These are phyloP conservation scores for Colletotrichum liaoningense DNA, from an alignment of 2,329 filamentous ascomycete species.

Conservation along the genomic window DNA sequence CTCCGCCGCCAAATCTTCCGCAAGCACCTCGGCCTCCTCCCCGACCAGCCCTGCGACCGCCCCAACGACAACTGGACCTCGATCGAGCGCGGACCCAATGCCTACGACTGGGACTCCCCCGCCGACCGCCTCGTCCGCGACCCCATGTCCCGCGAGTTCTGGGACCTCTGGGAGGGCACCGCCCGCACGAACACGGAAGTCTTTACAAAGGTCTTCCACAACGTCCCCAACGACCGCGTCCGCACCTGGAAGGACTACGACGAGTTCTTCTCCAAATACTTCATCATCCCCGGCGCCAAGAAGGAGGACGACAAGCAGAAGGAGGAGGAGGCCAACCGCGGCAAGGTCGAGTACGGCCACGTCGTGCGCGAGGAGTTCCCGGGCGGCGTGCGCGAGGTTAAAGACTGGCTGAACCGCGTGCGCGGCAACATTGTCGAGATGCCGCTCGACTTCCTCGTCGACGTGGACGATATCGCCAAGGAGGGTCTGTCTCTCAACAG, in stretches of 20 bases:
- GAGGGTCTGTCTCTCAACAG: constrained; percentile 79
- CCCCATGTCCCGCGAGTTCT: constrained; percentile 76
- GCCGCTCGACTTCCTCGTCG: constrained; percentile 87
- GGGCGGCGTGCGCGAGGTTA: constrained; percentile 78
- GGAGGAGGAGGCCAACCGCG: constrained; percentile 49
- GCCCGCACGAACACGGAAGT: constrained; percentile 83
- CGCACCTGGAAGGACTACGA: constrained; percentile 80
- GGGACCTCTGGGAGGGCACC: constrained; percentile 77
- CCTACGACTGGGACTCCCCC: constrained; percentile 77
- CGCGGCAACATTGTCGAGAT: constrained; percentile 86
- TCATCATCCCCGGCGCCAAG: constrained; percentile 65
- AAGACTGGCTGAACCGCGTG: constrained; percentile 74
- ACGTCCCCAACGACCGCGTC: constrained; percentile 76
- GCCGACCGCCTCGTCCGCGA: constrained; percentile 78
- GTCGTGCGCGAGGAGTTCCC: constrained; percentile 84
- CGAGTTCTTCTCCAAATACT: constrained; percentile 75
- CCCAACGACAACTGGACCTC: constrained; percentile 82
- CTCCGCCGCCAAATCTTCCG: constrained; percentile 89
- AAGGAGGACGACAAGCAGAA: constrained; percentile 49
- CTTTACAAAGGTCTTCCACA: constrained; percentile 86
- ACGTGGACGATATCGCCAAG: constrained; percentile 86
- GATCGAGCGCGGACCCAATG: constrained; percentile 76
- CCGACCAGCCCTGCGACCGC: constrained; percentile 75
- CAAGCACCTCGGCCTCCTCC: constrained; percentile 89
- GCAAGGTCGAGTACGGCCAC: constrained; percentile 85